phyloP scores from a whole-genome alignment of 768 basidiomycete genomes.

The Gloeophyllum trabeum region DNA sequence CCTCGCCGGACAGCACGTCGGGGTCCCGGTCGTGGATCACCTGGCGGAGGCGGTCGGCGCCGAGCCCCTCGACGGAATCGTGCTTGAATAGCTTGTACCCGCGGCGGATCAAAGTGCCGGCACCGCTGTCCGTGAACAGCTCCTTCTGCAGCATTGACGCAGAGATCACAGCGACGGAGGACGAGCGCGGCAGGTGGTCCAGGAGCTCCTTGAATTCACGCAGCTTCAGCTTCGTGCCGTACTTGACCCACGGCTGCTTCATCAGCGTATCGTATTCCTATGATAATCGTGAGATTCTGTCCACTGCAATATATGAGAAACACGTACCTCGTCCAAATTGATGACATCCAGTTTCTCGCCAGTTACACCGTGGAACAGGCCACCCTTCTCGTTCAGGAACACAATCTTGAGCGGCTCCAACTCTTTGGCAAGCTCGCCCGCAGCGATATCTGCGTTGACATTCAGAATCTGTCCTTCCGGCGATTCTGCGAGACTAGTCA shows the following conservation, averaged over 20 bases:
- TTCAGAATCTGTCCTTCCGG: conserved; percentile 97
- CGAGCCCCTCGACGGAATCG: conserved; percentile 66
- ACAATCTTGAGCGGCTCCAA: conserved; percentile 98
- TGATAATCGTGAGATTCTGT: conserved; percentile 1
- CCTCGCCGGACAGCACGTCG: conserved; percentile 71
- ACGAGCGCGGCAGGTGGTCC: conserved; percentile 94
- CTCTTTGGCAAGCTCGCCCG: conserved; percentile 95
- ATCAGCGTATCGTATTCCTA: conserved; percentile 94
- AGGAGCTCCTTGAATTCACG: conserved; percentile 99
- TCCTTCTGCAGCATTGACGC: conserved; percentile 90
- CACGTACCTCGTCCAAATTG: conserved; percentile 85
- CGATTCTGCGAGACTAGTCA: conserved; percentile 90
- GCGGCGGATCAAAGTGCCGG: conserved; percentile 94
- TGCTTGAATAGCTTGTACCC: conserved; percentile 98
- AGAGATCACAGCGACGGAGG: conserved; percentile 96
- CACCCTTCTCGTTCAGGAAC: conserved; percentile 96
- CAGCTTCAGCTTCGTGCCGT: conserved; percentile 96
- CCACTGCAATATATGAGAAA: no score
- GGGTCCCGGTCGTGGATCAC: conserved; percentile 94
- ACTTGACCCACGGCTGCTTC: conserved; percentile 99
- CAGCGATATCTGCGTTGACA: conserved; percentile 97
- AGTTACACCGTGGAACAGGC: conserved; percentile 93
- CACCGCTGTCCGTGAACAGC: conserved; percentile 96
- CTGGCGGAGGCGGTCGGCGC: conserved; percentile 89
- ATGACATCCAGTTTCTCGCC: conserved; percentile 94